Conservation (phyloP, 306 rosid genomes). For the Cucumis melo region DNA sequence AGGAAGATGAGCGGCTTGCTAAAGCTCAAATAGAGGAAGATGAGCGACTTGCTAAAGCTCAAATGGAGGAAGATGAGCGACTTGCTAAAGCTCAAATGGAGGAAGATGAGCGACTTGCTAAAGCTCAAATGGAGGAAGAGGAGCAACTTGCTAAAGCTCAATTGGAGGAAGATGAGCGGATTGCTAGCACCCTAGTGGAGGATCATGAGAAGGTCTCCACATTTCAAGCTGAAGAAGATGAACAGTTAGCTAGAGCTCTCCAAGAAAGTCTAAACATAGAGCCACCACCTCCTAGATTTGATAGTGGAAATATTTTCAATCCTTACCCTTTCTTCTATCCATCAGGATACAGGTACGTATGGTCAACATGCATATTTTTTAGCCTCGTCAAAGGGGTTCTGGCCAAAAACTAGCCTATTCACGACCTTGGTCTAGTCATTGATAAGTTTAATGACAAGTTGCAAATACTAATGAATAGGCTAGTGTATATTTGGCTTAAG, state of each 20-base stretch:
- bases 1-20: not conserved
- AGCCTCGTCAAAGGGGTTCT: not conserved
- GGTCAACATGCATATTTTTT: conserved; percentile 7
- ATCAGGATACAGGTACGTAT: conserved; percentile 56
- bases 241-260: conserved; percentile 84
- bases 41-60: not conserved
- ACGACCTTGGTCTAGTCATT: not conserved
- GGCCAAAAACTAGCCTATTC: not conserved
- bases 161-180: conserved; percentile 10
- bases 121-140: conserved; percentile 17
- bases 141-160: conserved; percentile 7
- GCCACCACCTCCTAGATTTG: conserved; percentile 44
- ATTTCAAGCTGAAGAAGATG: conserved; percentile 80
- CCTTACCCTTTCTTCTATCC: conserved; percentile 40
- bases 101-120: conserved; percentile 23
- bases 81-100: conserved; percentile 19
- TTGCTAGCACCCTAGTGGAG: conserved; percentile 8
- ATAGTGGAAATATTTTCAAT: conserved; percentile 34
- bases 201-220: conserved; percentile 37
- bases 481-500: not conserved
- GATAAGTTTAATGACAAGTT: not conserved
- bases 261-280: conserved; percentile 61
- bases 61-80: conserved; percentile 15
- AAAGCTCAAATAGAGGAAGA: not conserved
- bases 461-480: not conserved